Base-by-base conservation (phyloP, 345 rosid genomes). In the Durio zibethinus region DNA sequence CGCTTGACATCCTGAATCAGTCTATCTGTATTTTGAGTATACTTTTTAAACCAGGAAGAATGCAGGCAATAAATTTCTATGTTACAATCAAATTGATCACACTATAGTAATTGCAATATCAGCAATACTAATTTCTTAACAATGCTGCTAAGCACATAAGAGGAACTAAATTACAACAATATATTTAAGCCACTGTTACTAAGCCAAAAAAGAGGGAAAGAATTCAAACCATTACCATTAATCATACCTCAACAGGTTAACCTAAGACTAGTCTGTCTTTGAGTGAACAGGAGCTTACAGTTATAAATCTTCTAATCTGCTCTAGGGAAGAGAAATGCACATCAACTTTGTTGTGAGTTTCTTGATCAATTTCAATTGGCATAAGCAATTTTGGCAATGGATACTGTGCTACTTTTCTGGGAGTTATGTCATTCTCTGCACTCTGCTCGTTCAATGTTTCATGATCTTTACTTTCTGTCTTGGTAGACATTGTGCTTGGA, bases 301-400 rank as follows among this genome's bases (percentile, higher is more conserved):
- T 86, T 84, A 86, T 59, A 88, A 76, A 77, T 81, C 82, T 83
- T 85, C 89, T 72, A 90, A n/a, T 83, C 78, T 82, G 85, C 77
- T 87, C 87, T 7, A 90, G 80, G 21, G 92, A 82, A 54, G 85
- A 82, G 81, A 89, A 88, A 77, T 88, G 87, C 23, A 71, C 78
- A 77, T 87, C 80, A 23, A 93, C 76, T 38, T 68, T 79, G 52
- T 61, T 72, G 65, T 90, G 84, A 40, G 79, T 78, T 86, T 90
- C 90, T 81, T 85, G 92, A 60, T 88, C 94, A 54, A 91, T 86
- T 80, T 87, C 92, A 66, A 77, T 77, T 9, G 82, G 76, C 53
- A 76, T 84, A 53, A 83, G 69, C 68, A 87, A 78, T 83, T 86
- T 85, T 23, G 83, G 89, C 6, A 61, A 71, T 50, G 35, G 31